Evolutionary conservation across 2,329 filamentous ascomycete species (phyloP), one percentile per base, ranked within the genome.

Genomic region (Xylaria polymorpha): DNA sequence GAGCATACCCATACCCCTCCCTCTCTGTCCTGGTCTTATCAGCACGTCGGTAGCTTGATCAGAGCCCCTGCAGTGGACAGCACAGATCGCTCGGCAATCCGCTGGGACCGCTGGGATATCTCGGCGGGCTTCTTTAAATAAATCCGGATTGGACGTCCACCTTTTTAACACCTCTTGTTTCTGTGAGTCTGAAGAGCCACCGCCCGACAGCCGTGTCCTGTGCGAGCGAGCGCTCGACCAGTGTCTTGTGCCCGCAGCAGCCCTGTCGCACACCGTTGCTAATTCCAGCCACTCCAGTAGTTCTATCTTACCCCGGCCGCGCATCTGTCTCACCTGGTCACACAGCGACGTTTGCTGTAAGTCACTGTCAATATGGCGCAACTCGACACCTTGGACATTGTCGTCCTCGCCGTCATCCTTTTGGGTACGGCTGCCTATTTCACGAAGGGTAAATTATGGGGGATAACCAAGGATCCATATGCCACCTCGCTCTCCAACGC

Each of bases 371-470:
- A 74, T 77, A 98, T 99, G 96, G 94, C 95, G 75, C 92, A 97
- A 87, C 90, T 99, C 80, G 96, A 99, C 81, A 97, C 94, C 32
- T 85, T 99, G 84, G 96, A 99, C 87, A 87, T 98, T 76, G 82
- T 97, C 77, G 96, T 99, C 86, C 92, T 99, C 74, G 89, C 90
- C 71, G 89, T 89, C 67, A 91, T 99, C 76, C 87, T 98, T 65
- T 81, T 97, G 67, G 96, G 94, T 74, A 98, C 94, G 57, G 80
- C 94, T 70, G 96, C 95, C 79, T 99, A 98, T 84, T 97, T 99
- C 83, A 98, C 96, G 74, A 99, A 99, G 81, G 96, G 96, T 77
- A 96, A 91, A 73, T 91, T 96, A 81, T 99, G 94, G 94, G 94
- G 88, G 35, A 87, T 97, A 61, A 87, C 88, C 73, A 96, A 96